Conservation (phyloP, 139 green algal species). For the Diplosphaera chodatii region DNA sequence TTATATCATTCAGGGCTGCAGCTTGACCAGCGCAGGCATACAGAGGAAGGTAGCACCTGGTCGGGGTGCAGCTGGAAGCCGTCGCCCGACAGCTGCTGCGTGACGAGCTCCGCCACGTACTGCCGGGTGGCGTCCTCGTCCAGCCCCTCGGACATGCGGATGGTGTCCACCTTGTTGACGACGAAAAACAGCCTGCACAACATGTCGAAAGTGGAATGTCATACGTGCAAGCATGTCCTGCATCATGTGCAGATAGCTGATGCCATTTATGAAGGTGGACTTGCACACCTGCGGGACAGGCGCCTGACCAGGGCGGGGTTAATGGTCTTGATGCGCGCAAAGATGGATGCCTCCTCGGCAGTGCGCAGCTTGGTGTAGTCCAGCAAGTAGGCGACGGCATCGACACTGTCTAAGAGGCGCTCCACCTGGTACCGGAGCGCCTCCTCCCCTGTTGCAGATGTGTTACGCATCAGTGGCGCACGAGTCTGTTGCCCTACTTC, state of each 20-base stretch:
- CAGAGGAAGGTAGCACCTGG: too few relatives aligned
- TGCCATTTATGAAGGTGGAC: too few relatives aligned
- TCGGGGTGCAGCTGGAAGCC: slow-evolving; percentile 40
- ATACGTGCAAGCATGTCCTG: too few relatives aligned
- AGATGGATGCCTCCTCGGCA: slow-evolving; percentile 6
- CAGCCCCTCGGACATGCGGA: slow-evolving; percentile 30
- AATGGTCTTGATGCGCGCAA: slow-evolving; percentile 19
- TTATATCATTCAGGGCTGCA: too few relatives aligned
- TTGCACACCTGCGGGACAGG: slow-evolving; percentile 20
- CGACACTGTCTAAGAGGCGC: slow-evolving; percentile 59
- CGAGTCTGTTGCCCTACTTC: too few relatives aligned
- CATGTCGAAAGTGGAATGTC: background rate
- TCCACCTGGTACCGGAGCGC: slow-evolving; percentile 63
- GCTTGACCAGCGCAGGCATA: too few relatives aligned
- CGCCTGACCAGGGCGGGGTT: slow-evolving; percentile 60
- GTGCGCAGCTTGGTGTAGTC: slow-evolving; percentile 82
- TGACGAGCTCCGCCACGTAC: slow-evolving; percentile 39
- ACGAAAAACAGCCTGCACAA: slow-evolving; percentile 46
- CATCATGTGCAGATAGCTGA: too few relatives aligned
- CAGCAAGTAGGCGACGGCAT: slow-evolving; percentile 63
- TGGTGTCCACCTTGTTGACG: slow-evolving; percentile 44
- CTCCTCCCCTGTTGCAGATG: slow-evolving; percentile 63
- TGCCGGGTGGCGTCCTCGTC: slow-evolving; percentile 41
- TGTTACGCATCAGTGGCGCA: too few relatives aligned
- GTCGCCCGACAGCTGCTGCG: slow-evolving; percentile 18